These are phyloP conservation scores for Linanthus parryae DNA, from an alignment of 148 eudicot species.

Conservation along the genomic window DNA sequence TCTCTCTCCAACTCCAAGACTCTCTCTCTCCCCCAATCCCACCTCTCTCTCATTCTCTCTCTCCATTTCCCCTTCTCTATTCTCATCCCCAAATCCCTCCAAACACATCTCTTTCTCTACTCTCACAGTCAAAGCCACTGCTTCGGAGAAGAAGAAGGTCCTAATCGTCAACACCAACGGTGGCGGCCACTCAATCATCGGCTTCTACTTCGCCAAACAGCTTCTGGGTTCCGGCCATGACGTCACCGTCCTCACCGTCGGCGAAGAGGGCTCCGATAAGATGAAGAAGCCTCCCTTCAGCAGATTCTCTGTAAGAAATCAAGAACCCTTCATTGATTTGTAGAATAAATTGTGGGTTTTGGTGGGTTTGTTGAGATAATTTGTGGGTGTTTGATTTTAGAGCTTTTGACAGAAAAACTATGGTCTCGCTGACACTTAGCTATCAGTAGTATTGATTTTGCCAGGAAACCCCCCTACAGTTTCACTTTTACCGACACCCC, in stretches of 20 bases:
- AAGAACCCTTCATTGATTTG: background rate
- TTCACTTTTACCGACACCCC: too few relatives aligned
- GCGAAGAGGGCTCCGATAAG: constrained; percentile 87
- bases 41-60: constrained; percentile 15
- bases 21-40: constrained; percentile 21
- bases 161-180: constrained; percentile 76
- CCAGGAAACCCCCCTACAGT: too few relatives aligned
- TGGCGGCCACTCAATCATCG: constrained; percentile 94
- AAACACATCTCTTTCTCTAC: constrained; percentile 10
- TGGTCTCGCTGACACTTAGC: too few relatives aligned
- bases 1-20: constrained; percentile 21
- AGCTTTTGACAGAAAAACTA: too few relatives aligned
- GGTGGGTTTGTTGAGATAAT: too few relatives aligned
- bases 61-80: constrained; percentile 19
- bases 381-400: constrained; percentile 12
- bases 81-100: constrained; percentile 21
- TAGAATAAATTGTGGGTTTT: too few relatives aligned
- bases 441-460: too few relatives aligned
- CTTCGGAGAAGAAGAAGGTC: constrained; percentile 64
- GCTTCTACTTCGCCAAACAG: constrained; percentile 88
- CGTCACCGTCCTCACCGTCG: constrained; percentile 82
- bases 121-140: constrained; percentile 31
- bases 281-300: constrained; percentile 94
- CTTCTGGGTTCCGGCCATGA: constrained; percentile 77
- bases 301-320: constrained; percentile 63